These are phyloP conservation scores for Aegle marmelos DNA, from an alignment of 345 rosid genomes.

Conservation along the genomic window DNA sequence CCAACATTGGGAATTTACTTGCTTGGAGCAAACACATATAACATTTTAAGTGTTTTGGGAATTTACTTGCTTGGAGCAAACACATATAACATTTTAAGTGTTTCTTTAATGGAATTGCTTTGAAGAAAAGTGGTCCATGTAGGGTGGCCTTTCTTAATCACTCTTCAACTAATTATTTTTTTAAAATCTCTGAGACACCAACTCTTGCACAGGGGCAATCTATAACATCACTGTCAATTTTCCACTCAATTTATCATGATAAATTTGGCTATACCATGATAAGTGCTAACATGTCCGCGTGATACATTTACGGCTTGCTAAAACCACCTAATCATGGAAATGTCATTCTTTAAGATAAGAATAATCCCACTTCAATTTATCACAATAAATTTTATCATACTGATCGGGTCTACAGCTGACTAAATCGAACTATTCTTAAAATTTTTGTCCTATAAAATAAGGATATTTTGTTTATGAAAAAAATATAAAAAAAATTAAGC, in stretches of 20 bases:
- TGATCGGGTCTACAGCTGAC: too few species aligned
- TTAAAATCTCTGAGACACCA: constrained; percentile 12
- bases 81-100: too few species aligned
- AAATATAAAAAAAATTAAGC: too few species aligned
- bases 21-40: not conserved
- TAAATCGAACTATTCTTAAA: too few species aligned
- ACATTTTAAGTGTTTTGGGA: not conserved
- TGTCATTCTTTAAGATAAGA: not conserved
- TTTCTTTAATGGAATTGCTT: constrained; percentile 17
- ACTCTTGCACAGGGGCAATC: constrained; percentile 18
- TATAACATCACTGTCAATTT: constrained; percentile 13
- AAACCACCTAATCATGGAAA: not conserved
- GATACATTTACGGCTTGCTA: too few species aligned
- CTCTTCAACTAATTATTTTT: constrained; percentile 19
- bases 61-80: not conserved
- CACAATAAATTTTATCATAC: too few species aligned
- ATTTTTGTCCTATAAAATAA: accelerated
- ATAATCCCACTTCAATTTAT: too few species aligned
- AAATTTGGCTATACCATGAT: not conserved
- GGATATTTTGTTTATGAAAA: too few species aligned
- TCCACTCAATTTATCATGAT: constrained; percentile 6
- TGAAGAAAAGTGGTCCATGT: constrained; percentile 16
- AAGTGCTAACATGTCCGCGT: not conserved
- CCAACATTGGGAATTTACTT: constrained; percentile 7
- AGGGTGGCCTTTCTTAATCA: constrained; percentile 50